A percentile compares a stretch with the other conserved stretches of the same genome.
These are phyloP conservation scores for Macrophomina phaseolina DNA, from an alignment of 2,329 filamentous ascomycete species.

Conservation along the genomic window DNA sequence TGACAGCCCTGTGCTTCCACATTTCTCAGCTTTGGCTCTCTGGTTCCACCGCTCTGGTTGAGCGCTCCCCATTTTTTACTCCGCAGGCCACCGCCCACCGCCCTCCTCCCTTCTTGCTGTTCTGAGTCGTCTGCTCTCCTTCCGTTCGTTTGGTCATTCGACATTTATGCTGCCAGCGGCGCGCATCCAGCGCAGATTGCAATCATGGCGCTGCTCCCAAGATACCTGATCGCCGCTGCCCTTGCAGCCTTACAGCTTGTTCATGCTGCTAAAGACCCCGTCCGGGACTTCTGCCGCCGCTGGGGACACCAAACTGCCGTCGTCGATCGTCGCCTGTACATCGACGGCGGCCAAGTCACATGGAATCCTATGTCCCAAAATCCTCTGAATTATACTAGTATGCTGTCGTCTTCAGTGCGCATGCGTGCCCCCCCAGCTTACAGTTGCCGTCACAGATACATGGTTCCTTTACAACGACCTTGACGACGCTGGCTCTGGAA, in stretches of 20 bases:
- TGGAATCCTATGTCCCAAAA: slow-evolving; percentile 58
- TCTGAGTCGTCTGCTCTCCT: background rate
- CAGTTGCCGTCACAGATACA: slow-evolving; percentile 48
- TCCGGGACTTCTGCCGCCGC: slow-evolving; percentile 57
- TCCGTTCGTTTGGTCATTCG: slow-evolving; percentile 29
- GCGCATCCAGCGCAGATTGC: slow-evolving; percentile 35
- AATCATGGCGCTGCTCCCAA: slow-evolving; percentile 40
- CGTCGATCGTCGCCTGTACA: slow-evolving; percentile 64
- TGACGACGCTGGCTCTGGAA: slow-evolving; percentile 45
- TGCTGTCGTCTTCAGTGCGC: slow-evolving; percentile 32
- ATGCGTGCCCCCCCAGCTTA: background rate
- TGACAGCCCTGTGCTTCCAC: slow-evolving; percentile 24
- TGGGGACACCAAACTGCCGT: slow-evolving; percentile 66
- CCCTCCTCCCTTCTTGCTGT: background rate
- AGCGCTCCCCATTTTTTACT: slow-evolving; percentile 9
- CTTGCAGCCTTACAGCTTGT: slow-evolving; percentile 38
- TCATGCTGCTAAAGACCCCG: slow-evolving; percentile 50
- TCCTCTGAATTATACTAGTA: slow-evolving; percentile 63
- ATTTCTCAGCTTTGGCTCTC: slow-evolving; percentile 25
- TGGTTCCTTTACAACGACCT: slow-evolving; percentile 65
- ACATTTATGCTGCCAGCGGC: slow-evolving; percentile 31
- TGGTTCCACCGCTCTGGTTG: slow-evolving; percentile 24
- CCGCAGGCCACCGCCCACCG: background rate
- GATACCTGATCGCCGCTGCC: slow-evolving; percentile 37
- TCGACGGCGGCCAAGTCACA: slow-evolving; percentile 66